Conservation (phyloP, 1,284 basidiomycete species). For the Ustilago curta region DNA sequence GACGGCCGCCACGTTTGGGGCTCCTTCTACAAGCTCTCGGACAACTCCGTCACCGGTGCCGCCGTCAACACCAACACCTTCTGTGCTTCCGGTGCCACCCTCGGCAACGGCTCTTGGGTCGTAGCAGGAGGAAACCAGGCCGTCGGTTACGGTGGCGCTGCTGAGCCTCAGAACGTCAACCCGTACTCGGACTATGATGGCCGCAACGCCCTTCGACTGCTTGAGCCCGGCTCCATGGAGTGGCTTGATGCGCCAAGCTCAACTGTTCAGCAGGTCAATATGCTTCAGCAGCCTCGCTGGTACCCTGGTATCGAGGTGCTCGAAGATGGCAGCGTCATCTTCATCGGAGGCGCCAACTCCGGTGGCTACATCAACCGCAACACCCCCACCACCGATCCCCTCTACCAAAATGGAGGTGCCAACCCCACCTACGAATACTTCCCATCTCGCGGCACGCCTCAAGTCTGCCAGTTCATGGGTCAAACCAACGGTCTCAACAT, state of each 20-base stretch:
- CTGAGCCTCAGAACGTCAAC: constrained; percentile 29
- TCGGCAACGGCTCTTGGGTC: constrained; percentile 70
- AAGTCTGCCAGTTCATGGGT: constrained; percentile 60
- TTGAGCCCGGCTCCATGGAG: constrained; percentile 55
- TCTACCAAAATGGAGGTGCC: constrained; percentile 43
- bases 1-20: constrained; percentile 64
- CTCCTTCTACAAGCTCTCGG: constrained; percentile 56
- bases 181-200: constrained; percentile 67
- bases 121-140: constrained; percentile 70
- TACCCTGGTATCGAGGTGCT: constrained; percentile 68
- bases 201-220: constrained; percentile 62
- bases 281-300: constrained; percentile 64
- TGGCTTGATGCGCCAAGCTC: constrained; percentile 60
- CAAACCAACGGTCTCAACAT: constrained; percentile 68
- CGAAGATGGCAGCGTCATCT: constrained; percentile 63
- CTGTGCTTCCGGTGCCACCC: constrained; percentile 68
- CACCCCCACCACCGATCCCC: constrained; percentile 60
- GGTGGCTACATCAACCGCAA: constrained; percentile 69
- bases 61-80: constrained; percentile 69
- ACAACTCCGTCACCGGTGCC: constrained; percentile 58
- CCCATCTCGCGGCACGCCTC: constrained; percentile 48
- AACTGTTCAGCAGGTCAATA: constrained; percentile 39
- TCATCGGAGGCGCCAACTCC: constrained; percentile 63
- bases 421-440: constrained; percentile 68
- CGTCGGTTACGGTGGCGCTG: constrained; percentile 63